Conservation (phyloP, 768 basidiomycete species). For the Pulveroboletus sp. region DNA sequence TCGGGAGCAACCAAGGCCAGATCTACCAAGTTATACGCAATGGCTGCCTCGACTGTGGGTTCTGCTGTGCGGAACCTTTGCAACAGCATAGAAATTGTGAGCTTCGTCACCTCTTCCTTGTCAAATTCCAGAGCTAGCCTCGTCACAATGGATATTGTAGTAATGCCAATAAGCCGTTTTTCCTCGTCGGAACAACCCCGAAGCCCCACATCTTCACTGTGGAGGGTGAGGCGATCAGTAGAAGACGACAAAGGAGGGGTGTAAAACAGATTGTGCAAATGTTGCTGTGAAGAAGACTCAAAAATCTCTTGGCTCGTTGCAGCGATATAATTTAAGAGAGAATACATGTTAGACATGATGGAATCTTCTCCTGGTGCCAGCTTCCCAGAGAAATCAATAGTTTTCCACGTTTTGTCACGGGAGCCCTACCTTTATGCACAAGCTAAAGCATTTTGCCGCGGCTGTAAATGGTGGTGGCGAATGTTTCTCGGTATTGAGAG, state of each 20-base stretch:
- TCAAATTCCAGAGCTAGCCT: slow-evolving; percentile 82
- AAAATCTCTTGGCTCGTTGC: slow-evolving; percentile 74
- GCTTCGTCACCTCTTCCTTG: slow-evolving; percentile 80
- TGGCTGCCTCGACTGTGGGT: slow-evolving; percentile 84
- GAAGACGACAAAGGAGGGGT: slow-evolving; percentile 26
- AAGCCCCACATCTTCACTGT: slow-evolving; percentile 59
- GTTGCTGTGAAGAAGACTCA: slow-evolving; percentile 45
- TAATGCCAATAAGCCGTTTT: slow-evolving; percentile 77
- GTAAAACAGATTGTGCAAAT: slow-evolving; percentile 40
- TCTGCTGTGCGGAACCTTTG: slow-evolving; percentile 84
- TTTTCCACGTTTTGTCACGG: neutral
- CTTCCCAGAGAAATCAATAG: slow-evolving; percentile 34
- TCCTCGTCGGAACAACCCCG: slow-evolving; percentile 77
- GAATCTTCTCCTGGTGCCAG: slow-evolving; percentile 83
- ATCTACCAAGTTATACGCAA: slow-evolving; percentile 88
- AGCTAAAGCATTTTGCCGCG: slow-evolving; percentile 84
- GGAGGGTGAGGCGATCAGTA: slow-evolving; percentile 46
- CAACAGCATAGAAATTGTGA: slow-evolving; percentile 89
- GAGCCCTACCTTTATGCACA: slow-evolving; percentile 70
- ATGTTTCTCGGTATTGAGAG: slow-evolving; percentile 67
- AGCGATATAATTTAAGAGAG: slow-evolving; percentile 87
- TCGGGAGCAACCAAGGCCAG: slow-evolving; percentile 77
- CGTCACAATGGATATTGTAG: slow-evolving; percentile 88
- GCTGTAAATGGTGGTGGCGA: slow-evolving; percentile 76
- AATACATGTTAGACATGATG: slow-evolving; percentile 94